A percentile compares a stretch with the other conserved stretches of the same genome.
These are phyloP conservation scores for Talaromyces islandicus DNA, from an alignment of 2,329 filamentous ascomycete species.

Conservation along the genomic window DNA sequence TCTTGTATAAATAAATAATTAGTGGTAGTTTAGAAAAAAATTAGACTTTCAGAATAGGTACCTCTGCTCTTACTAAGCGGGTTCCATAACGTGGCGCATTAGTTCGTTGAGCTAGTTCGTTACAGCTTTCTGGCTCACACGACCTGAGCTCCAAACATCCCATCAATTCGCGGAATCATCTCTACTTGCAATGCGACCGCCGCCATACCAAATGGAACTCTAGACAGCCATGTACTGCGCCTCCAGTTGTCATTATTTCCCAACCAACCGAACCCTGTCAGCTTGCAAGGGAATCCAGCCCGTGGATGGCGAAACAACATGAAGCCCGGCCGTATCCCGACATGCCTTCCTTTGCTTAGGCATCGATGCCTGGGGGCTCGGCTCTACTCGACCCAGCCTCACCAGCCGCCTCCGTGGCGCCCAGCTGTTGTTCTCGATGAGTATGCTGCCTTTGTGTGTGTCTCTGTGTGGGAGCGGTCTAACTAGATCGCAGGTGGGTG, in stretches of 20 bases:
- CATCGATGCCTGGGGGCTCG: constrained; percentile 18
- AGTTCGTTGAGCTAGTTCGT: no score
- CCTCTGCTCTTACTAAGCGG: no score
- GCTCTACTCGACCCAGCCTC: constrained; percentile 20
- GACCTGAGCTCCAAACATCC: background rate
- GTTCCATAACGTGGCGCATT: no score
- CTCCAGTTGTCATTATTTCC: background rate
- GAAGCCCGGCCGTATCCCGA: constrained; percentile 28
- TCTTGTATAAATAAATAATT: no score
- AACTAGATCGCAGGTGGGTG: constrained; percentile 65
- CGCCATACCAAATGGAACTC: background rate
- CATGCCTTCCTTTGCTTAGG: constrained; percentile 24
- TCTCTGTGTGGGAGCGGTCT: background rate
- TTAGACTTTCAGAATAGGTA: no score
- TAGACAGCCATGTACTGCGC: constrained; percentile 3
- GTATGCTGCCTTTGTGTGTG: constrained; percentile 30
- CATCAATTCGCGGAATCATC: background rate
- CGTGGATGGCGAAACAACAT: constrained; percentile 30
- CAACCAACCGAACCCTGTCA: constrained; percentile 1
- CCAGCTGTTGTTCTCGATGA: constrained; percentile 56
- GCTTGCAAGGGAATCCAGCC: constrained; percentile 8
- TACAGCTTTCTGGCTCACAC: background rate
- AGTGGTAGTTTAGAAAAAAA: no score
- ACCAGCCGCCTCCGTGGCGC: constrained; percentile 50
- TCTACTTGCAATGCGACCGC: background rate